These are phyloP conservation scores for Medicago arabica DNA, from an alignment of 306 rosid genomes.

Conservation along the genomic window DNA sequence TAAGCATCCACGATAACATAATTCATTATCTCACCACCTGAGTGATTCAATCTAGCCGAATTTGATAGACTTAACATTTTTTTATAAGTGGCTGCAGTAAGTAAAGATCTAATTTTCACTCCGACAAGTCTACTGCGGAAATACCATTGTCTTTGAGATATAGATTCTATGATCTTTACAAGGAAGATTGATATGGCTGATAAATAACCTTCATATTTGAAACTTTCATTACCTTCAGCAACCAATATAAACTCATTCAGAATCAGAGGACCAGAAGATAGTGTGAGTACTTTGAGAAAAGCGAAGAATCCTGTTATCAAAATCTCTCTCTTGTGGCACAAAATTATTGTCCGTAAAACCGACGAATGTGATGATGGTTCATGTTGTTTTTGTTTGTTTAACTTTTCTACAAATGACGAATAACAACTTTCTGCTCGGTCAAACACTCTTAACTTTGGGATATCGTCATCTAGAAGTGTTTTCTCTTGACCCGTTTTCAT, in stretches of 20 bases:
- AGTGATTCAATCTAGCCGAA: neutral
- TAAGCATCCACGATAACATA: neutral
- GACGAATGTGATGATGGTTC: slow-evolving; percentile 50
- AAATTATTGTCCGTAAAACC: slow-evolving; percentile 51
- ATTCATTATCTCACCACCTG: neutral
- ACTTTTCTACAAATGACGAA: slow-evolving; percentile 39
- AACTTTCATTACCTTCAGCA: slow-evolving; percentile 68
- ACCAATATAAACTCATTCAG: slow-evolving; percentile 72
- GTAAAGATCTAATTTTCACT: slow-evolving; percentile 62
- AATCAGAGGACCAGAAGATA: slow-evolving; percentile 74
- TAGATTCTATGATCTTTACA: neutral
- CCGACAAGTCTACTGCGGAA: slow-evolving; percentile 66
- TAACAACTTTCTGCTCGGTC: neutral
- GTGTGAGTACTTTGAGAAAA: slow-evolving; percentile 14
- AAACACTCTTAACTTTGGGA: neutral
- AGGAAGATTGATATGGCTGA: neutral
- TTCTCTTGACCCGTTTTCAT: slow-evolving; percentile 74
- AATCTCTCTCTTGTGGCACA: slow-evolving; percentile 69
- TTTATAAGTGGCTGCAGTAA: slow-evolving; percentile 68
- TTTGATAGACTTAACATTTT: slow-evolving; percentile 42
- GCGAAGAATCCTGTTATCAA: slow-evolving; percentile 71
- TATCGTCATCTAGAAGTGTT: slow-evolving; percentile 36
- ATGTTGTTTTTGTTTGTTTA: slow-evolving; percentile 45
- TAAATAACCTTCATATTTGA: slow-evolving; percentile 19
- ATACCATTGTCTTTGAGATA: slow-evolving; percentile 70